Evolutionary conservation across 2,329 filamentous ascomycete species (phyloP).

Genomic region (Bipolaris oryzae): DNA sequence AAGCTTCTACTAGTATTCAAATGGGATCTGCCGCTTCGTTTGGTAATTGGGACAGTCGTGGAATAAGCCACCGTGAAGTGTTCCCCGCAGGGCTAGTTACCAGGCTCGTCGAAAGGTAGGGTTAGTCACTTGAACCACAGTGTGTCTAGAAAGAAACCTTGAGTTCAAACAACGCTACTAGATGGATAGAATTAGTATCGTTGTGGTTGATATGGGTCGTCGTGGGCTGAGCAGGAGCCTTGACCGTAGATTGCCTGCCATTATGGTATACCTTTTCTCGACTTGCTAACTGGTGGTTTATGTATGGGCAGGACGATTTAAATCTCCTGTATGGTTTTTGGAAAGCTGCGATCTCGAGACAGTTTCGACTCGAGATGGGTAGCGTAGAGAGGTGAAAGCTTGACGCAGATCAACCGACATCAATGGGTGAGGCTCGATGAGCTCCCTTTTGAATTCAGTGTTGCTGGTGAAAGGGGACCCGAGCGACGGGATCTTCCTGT

Average conservation of each 20-base stretch:
- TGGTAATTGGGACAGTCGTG: conserved; percentile 48
- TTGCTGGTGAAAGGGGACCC: conserved; percentile 14
- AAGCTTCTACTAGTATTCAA: conserved; percentile 53
- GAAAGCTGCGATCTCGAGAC: conserved; percentile 64
- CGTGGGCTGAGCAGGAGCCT: conserved; percentile 36
- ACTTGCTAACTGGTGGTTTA: conserved; percentile 27
- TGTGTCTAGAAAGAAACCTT: conserved; percentile 30
- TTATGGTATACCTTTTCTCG: conserved; percentile 47
- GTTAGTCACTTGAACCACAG: conserved; percentile 44
- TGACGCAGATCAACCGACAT: conserved; percentile 66
- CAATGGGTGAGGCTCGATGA: conserved; percentile 49
- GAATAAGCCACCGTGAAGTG: conserved; percentile 51
- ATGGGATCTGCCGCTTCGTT: conserved; percentile 56
- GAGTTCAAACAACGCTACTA: conserved; percentile 46
- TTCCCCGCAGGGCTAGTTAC: conserved; percentile 29
- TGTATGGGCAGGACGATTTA: conserved; percentile 54
- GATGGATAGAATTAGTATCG: conserved; percentile 39
- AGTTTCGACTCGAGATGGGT: conserved; percentile 61
- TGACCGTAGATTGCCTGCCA: conserved; percentile 43
- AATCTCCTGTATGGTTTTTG: conserved; percentile 62
- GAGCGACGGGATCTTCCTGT: conserved; percentile 28
- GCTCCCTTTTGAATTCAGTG: conserved; percentile 35
- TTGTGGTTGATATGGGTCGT: conserved; percentile 28
- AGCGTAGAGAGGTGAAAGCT: conserved; percentile 60
- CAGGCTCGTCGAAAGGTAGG: conserved; percentile 23